These are phyloP conservation scores for Podospora australis DNA, from an alignment of 495 filamentous ascomycete genomes.

Conservation along the genomic window DNA sequence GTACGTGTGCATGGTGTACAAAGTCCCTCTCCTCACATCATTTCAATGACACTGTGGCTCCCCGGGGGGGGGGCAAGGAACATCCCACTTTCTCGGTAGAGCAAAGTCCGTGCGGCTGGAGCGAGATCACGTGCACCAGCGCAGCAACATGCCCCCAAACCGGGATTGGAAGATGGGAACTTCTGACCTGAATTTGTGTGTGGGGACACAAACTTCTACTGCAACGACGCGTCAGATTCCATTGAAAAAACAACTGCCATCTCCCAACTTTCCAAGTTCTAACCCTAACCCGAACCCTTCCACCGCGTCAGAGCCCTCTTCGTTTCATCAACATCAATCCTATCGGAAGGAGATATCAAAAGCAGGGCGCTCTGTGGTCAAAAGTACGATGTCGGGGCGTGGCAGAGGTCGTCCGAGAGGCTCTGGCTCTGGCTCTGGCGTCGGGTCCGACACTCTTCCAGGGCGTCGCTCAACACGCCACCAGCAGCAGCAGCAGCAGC, in stretches of 20 bases:
- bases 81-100: too few species aligned
- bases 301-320: not conserved
- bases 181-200: too few species aligned
- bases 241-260: conserved; percentile 24
- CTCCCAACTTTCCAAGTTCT: not conserved
- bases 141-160: too few species aligned
- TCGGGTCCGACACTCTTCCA: too few species aligned
- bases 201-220: not conserved
- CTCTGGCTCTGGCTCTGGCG: not conserved
- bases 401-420: conserved; percentile 18
- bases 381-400: conserved; percentile 18
- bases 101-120: not conserved
- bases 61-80: too few species aligned
- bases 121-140: not conserved
- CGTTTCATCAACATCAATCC: not conserved
- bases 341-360: not conserved
- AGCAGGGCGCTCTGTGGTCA: not conserved
- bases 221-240: conserved; percentile 10
- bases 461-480: not conserved
- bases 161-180: too few species aligned
- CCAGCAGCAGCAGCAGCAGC: conserved; percentile 10
- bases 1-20: too few species aligned
- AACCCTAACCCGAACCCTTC: conserved; percentile 35
- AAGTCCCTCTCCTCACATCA: too few species aligned
- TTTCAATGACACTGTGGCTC: too few species aligned